Evolutionary conservation across 768 basidiomycete genomes (phyloP).

Genomic region (Naganishia vaughanmartiniae): DNA sequence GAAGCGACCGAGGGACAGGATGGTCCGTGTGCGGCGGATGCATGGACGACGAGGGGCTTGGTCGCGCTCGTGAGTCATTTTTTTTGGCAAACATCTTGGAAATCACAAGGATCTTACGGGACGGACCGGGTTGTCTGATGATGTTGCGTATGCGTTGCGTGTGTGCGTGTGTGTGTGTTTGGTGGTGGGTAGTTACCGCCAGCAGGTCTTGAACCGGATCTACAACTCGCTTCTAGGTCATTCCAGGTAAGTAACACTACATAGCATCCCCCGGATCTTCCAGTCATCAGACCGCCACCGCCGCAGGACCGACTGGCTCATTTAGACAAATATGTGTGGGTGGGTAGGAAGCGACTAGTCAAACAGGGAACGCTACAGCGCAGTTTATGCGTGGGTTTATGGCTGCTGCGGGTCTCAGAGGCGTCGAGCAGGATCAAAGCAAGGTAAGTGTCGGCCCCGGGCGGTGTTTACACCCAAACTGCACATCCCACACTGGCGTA

Average conservation of each 20-base stretch:
- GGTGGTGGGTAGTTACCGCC: constrained; percentile 49
- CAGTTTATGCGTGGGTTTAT: constrained; percentile 86
- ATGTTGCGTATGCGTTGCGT: not conserved
- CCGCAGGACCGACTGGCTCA: not conserved
- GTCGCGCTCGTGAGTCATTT: constrained; percentile 30
- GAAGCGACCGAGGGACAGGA: constrained; percentile 39
- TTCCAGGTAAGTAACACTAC: constrained; percentile 59
- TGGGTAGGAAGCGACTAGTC: constrained; percentile 1
- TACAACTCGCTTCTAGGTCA: constrained; percentile 33
- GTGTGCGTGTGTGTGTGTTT: not conserved
- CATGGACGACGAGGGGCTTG: constrained; percentile 31
- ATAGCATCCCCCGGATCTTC: not conserved
- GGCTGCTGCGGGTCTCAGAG: constrained; percentile 71
- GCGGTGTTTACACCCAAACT: not conserved
- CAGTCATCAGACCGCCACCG: no score
- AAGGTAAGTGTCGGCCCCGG: constrained; percentile 43
- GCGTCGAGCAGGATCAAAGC: constrained; percentile 53
- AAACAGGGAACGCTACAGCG: constrained; percentile 65
- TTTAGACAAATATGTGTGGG: no score
- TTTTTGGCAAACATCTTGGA: no score
- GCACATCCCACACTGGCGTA: not conserved
- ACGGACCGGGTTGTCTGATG: no score
- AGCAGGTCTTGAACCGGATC: constrained; percentile 43
- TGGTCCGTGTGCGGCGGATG: constrained; percentile 38
- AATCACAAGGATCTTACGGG: no score